phyloP scores from a whole-genome alignment of 495 filamentous ascomycete species.

The Penicillium macrosclerotiorum region DNA sequence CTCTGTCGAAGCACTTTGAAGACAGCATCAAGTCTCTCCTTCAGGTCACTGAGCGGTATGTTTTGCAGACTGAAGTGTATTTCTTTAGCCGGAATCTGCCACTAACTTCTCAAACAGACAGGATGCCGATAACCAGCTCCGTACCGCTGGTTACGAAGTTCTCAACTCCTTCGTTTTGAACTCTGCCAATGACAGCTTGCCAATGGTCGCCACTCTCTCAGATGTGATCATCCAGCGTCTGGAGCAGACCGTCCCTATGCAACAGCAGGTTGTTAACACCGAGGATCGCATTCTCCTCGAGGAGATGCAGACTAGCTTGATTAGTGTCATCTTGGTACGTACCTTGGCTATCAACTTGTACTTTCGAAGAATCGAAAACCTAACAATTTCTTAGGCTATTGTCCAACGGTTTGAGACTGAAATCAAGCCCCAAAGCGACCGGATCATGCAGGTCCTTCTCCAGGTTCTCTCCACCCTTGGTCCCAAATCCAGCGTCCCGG shows the following conservation, averaged over 20 bases:
- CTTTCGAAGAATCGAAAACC: conserved; percentile 1
- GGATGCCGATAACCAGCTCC: conserved; percentile 87
- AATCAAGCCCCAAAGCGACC: conserved; percentile 84
- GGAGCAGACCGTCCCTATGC: conserved; percentile 87
- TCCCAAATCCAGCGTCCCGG: conserved; percentile 89
- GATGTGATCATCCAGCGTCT: conserved; percentile 84
- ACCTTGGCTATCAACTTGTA: conserved; percentile 17
- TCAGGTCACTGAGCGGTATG: conserved; percentile 73
- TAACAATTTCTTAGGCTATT: conserved; percentile 55
- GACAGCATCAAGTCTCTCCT: conserved; percentile 84
- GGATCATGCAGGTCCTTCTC: conserved; percentile 86
- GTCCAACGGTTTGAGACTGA: conserved; percentile 89
- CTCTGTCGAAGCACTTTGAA: conserved; percentile 88
- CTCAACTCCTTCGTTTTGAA: conserved; percentile 90
- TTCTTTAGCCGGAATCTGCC: not conserved
- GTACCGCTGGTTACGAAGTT: conserved; percentile 98
- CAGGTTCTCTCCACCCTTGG: conserved; percentile 75
- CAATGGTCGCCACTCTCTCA: conserved; percentile 74
- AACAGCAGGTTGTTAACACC: conserved; percentile 90
- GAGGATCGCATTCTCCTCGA: conserved; percentile 93
- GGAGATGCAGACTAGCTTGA: conserved; percentile 95
- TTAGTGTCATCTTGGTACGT: conserved; percentile 69
- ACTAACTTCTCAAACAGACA: conserved; percentile 37
- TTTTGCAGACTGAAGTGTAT: too few relatives aligned
- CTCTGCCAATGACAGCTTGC: conserved; percentile 80